Evolutionary conservation across 352 stramenopile genomes (phyloP), one percentile per base, ranked within the genome.

Genomic region (Phytophthora brassicae): DNA sequence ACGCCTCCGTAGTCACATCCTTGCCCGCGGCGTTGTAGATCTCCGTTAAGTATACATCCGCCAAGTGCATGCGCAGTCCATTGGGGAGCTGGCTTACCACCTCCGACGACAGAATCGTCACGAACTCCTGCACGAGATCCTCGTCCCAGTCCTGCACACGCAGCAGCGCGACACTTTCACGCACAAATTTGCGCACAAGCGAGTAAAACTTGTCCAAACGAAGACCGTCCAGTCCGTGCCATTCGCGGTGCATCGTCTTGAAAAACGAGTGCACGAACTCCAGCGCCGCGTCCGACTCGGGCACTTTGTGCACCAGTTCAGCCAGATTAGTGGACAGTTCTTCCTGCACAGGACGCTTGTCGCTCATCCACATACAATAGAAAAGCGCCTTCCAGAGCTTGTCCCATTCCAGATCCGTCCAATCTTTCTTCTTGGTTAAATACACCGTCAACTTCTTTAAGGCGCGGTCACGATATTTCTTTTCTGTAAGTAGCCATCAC

Each of bases 311-410:
- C 47, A 92, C 66, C 7, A 94, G 59, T 38, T 35, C 29, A 26
- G 86, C 74, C 24, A 94, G 59, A 56, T 83, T 92, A 12, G 70
- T 66, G n/a, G 83, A 80, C 42, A 94, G 65, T 63, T 94, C 86
- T 35, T 92, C 74, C 66, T 94, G 86, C 11, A 94, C 77, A 17
- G 72, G 72, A 9, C 79, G 84, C 69, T 94, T 94, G 80, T 94
- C 86, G 66, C 83, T 92, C 86, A 94, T 94, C 86, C 86, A 94
- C 83, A 94, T 92, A 71, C 86, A 94, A 70, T 94, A 94, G 63
- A 93, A 94, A 7, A 94, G 79, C 70, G 86, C 86, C 65, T 92
- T 94, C 86, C 86, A 94, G 52, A 94, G 81, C 72, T 94, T 94
- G 74, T 94, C 86, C 80, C 81, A 89, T 58, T 94, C 86, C 41